These are phyloP conservation scores for Globisporangium iwayamae DNA, from an alignment of 352 stramenopile genomes.

Conservation along the genomic window DNA sequence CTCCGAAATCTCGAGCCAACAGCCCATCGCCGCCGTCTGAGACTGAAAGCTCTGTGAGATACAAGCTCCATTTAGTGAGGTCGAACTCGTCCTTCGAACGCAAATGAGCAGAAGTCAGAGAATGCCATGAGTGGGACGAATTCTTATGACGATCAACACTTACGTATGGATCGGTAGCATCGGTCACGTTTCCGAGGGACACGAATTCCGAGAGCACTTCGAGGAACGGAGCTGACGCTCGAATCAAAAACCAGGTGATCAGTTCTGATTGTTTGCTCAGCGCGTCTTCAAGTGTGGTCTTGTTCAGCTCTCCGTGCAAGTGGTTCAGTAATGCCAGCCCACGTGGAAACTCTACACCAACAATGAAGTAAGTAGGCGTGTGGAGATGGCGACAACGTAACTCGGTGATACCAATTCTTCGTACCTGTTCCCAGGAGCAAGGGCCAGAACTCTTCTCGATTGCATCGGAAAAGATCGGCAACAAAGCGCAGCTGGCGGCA, in stretches of 20 bases:
- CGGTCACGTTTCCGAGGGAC: slow-evolving; percentile 32
- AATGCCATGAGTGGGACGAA: neutral
- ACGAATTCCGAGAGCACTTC: slow-evolving; percentile 47
- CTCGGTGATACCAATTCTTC: neutral
- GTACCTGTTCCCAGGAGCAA: slow-evolving; percentile 30
- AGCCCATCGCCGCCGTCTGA: slow-evolving; percentile 29
- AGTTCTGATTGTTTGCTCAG: slow-evolving; percentile 27
- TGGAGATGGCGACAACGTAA: neutral
- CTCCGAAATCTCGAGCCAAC: slow-evolving; percentile 19
- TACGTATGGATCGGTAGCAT: slow-evolving; percentile 56
- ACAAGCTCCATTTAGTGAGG: slow-evolving; percentile 36
- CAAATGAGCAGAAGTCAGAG: neutral
- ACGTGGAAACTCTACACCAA: slow-evolving; percentile 37
- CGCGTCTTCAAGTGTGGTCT: slow-evolving; percentile 33
- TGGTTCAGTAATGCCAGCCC: slow-evolving; percentile 50
- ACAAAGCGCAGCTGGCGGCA: slow-evolving; percentile 29
- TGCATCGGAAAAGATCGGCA: slow-evolving; percentile 27
- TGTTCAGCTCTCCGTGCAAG: slow-evolving; percentile 35
- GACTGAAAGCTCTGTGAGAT: slow-evolving; percentile 24
- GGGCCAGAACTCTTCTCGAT: slow-evolving; percentile 34
- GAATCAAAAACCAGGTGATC: slow-evolving; percentile 54
- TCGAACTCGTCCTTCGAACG: slow-evolving; percentile 41
- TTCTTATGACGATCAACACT: slow-evolving; percentile 4
- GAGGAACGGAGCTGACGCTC: slow-evolving; percentile 51
- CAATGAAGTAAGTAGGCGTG: slow-evolving; percentile 13